A percentile compares a stretch with the other conserved stretches of the same genome.
Conservation (phyloP, 2,329 filamentous ascomycete species). For the Exserohilum rostratum region DNA sequence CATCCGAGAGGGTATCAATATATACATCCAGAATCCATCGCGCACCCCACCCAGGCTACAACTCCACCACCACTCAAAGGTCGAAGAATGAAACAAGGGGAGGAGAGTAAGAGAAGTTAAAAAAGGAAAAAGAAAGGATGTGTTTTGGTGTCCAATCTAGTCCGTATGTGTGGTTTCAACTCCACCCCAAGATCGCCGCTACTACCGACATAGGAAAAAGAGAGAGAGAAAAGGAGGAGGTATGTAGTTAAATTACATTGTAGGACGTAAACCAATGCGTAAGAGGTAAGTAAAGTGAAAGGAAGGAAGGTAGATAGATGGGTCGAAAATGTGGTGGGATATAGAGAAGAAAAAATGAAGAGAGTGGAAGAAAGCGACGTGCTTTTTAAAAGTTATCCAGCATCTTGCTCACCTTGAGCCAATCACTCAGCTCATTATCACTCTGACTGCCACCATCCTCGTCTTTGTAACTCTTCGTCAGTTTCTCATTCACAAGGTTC, state of each 20-base stretch:
- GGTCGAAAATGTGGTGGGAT: no score
- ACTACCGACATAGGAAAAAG: not conserved
- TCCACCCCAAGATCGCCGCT: no score
- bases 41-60: not conserved
- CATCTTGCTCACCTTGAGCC: not conserved
- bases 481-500: not conserved
- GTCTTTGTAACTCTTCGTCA: not conserved
- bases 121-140: no score
- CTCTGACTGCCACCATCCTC: not conserved
- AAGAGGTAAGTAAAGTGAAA: not conserved
- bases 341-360: no score
- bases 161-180: no score
- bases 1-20: not conserved
- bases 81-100: no score
- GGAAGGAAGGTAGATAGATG: not conserved
- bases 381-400: not conserved
- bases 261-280: no score
- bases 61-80: not conserved
- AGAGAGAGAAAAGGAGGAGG: no score
- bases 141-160: no score
- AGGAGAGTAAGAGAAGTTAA: no score
- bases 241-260: no score
- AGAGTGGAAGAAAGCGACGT: not conserved
- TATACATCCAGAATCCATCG: not conserved
- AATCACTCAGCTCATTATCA: conserved; percentile 1